These are phyloP conservation scores for Fusarium brachygibbosum DNA, from an alignment of 2,329 filamentous ascomycete species.

Conservation along the genomic window DNA sequence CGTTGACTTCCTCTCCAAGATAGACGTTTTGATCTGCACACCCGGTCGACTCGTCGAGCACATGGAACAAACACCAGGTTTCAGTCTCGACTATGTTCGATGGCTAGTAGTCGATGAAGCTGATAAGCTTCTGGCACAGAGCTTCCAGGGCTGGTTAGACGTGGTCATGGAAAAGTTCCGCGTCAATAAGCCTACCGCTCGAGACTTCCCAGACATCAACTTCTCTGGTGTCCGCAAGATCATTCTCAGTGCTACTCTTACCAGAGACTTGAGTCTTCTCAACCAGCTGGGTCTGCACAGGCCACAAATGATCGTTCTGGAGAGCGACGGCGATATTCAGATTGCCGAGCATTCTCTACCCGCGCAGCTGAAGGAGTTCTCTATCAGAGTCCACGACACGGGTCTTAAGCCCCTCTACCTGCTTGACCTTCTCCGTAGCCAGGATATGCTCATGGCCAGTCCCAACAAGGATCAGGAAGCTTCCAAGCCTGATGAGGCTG, in stretches of 20 bases:
- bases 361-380: slow-evolving; percentile 71
- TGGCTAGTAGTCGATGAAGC: slow-evolving; percentile 97
- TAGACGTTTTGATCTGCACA: slow-evolving; percentile 92
- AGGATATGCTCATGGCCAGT: slow-evolving; percentile 58
- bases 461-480: slow-evolving; percentile 23
- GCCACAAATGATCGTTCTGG: slow-evolving; percentile 82
- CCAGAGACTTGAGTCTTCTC: slow-evolving; percentile 84
- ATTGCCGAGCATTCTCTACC: slow-evolving; percentile 70
- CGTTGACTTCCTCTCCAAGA: slow-evolving; percentile 74
- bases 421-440: slow-evolving; percentile 77
- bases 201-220: slow-evolving; percentile 67
- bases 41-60: slow-evolving; percentile 94
- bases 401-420: slow-evolving; percentile 86
- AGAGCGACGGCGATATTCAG: slow-evolving; percentile 64
- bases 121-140: slow-evolving; percentile 90
- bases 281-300: slow-evolving; percentile 78
- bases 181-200: slow-evolving; percentile 61
- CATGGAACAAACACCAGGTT: slow-evolving; percentile 84
- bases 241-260: slow-evolving; percentile 93
- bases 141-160: slow-evolving; percentile 91
- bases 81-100: slow-evolving; percentile 80
- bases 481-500: slow-evolving; percentile 51
- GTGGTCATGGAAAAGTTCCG: slow-evolving; percentile 75
- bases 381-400: slow-evolving; percentile 76
- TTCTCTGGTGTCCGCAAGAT: slow-evolving; percentile 78